Base-by-base conservation (phyloP, 1,284 basidiomycete genomes). In the Neolentinus lepideus region DNA sequence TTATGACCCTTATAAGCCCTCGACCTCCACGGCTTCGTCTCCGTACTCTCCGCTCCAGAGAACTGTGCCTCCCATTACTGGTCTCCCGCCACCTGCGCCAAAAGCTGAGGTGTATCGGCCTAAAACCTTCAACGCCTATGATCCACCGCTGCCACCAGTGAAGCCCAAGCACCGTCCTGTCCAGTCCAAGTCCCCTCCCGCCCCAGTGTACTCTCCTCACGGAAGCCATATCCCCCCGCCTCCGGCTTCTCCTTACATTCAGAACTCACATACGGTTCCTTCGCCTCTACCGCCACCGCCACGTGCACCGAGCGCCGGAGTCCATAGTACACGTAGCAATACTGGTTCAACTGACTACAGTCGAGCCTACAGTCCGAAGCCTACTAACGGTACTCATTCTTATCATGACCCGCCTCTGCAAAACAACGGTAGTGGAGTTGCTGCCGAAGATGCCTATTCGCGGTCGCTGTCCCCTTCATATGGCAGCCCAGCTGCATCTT, bases 61-160 rank as follows among this genome's bases (percentile, higher is more conserved):
- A 22, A 64, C 65, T 33, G 56, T 64, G 52, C 67, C 75, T 4
- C 71, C 77, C 36, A 26, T 36, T 33, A 14, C 33, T 36, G 27
- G 25, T 6, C 61, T 67, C 6, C 59, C 69, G 31, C 65, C 65
- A 14, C 64, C 72, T 3, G 69, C 75, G 31, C 62, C 67, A 12
- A 62, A 73, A 1, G 64, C 65, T 0, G 60, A 71, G 58, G 60
- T 69, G 69, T 72, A 79, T 66, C 68, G 51, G 88, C 54, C 85
- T 87, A 16, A 86, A 83, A 66, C 71, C 80, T 75, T 72, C 21
- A 88, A 90, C 62, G 89, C 90, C 1, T 92, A 91, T 62, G 89
- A 92, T 60, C 89, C 89, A 14, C 89, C 89, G 25, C 78, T 92
- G 55, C 84, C 81, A 21, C 73, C 78, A 3, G 72, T 75, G 19